Evolutionary conservation across 2,329 filamentous ascomycete genomes (phyloP).

Genomic region (Leptodontidium sp.): DNA sequence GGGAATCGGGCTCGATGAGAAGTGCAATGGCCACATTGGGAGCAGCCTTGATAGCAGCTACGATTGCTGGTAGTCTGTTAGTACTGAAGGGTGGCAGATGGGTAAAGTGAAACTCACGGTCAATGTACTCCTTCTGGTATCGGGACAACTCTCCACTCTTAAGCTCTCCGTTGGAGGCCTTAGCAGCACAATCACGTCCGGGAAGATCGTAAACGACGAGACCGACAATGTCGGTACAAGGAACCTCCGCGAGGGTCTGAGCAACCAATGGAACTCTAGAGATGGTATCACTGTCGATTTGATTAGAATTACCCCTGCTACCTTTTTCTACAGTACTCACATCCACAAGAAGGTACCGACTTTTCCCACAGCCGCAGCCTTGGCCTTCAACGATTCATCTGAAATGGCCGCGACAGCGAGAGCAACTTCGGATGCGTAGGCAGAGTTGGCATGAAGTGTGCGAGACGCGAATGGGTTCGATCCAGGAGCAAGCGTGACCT

Average conservation of each 20-base stretch:
- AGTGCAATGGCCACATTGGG: conserved; percentile 41
- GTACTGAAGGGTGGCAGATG: conserved; percentile 50
- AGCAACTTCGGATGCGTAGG: conserved; percentile 64
- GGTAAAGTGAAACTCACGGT: conserved; percentile 54
- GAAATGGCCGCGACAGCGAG: conserved; percentile 60
- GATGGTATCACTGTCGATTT: conserved; percentile 51
- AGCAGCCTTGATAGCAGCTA: conserved; percentile 38
- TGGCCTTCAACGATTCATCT: conserved; percentile 57
- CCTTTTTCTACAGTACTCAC: conserved; percentile 27
- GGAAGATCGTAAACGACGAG: conserved; percentile 64
- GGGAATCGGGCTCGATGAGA: conserved; percentile 60
- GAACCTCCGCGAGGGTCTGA: conserved; percentile 54
- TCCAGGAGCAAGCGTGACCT: conserved; percentile 38
- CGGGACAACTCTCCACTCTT: conserved; percentile 59
- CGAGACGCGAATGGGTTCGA: conserved; percentile 61
- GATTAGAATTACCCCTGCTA: conserved; percentile 16
- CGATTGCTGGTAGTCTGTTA: conserved; percentile 52
- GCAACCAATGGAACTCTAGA: conserved; percentile 58
- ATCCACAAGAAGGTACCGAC: conserved; percentile 60
- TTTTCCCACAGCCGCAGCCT: conserved; percentile 49
- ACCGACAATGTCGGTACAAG: conserved; percentile 56
- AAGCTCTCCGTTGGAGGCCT: conserved; percentile 65
- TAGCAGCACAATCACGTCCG: conserved; percentile 65
- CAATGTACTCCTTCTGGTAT: conserved; percentile 63
- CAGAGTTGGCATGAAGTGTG: conserved; percentile 60